Percentiles rank a stretch among this genome's conserved stretches.
These are phyloP conservation scores for Mycena sanguinolenta DNA, from an alignment of 768 basidiomycete species.

Conservation along the genomic window DNA sequence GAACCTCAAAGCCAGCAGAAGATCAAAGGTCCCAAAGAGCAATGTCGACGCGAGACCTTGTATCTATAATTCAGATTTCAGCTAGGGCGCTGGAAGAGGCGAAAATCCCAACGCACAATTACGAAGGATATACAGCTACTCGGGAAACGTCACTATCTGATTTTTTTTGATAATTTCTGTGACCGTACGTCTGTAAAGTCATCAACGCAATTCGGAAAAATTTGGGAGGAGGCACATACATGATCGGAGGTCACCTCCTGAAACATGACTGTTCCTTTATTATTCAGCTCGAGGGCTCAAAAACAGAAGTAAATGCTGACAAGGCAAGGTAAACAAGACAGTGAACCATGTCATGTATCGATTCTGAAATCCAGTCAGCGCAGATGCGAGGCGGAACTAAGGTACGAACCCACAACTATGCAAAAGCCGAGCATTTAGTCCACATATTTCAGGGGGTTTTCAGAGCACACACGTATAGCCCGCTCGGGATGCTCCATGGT, in stretches of 20 bases:
- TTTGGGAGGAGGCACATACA: background rate
- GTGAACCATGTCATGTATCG: slow-evolving; percentile 23
- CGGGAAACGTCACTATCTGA: background rate
- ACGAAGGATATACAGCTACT: slow-evolving; percentile 13
- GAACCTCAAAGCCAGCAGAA: slow-evolving; percentile 18
- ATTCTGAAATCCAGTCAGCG: slow-evolving; percentile 7
- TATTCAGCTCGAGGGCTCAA: background rate
- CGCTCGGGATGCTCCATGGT: slow-evolving; percentile 17
- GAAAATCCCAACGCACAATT: slow-evolving; percentile 8
- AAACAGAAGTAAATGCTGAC: background rate
- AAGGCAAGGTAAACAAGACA: slow-evolving; percentile 14
- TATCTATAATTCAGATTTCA: background rate
- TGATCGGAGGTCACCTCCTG: slow-evolving; percentile 2
- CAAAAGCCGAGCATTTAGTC: background rate
- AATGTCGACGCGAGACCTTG: slow-evolving; percentile 23
- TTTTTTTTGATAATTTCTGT: background rate
- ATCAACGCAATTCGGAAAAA: background rate
- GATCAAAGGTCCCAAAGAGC: slow-evolving; percentile 23
- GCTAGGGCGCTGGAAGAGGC: background rate
- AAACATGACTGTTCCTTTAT: slow-evolving; percentile 5
- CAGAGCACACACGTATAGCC: slow-evolving; percentile 7
- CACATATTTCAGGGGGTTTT: too few relatives aligned
- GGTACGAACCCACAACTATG: slow-evolving; percentile 10
- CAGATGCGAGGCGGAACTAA: background rate
- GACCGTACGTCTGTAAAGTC: background rate